These are phyloP conservation scores for Hevea brasiliensis DNA, from an alignment of 345 rosid species.

Conservation along the genomic window DNA sequence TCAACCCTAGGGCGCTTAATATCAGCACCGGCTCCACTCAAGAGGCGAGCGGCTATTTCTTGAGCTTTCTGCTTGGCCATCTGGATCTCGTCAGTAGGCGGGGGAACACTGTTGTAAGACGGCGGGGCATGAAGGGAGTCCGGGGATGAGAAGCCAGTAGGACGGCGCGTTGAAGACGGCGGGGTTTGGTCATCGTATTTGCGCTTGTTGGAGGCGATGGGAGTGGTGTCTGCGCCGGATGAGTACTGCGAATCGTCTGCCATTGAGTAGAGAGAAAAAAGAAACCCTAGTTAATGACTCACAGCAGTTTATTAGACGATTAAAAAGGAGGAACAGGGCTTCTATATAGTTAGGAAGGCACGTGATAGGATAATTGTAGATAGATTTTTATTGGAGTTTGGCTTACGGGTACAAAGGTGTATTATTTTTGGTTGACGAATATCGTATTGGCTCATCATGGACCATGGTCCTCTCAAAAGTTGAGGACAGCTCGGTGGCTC, in stretches of 20 bases:
- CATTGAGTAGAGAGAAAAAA: conserved; percentile 35
- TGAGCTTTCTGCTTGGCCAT: conserved; percentile 87
- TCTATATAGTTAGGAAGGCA: conserved; percentile 10
- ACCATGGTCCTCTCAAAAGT: too few relatives aligned
- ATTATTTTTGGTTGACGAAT: too few relatives aligned
- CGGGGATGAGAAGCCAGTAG: conserved; percentile 88
- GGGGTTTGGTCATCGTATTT: conserved; percentile 81
- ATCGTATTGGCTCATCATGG: too few relatives aligned
- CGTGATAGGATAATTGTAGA: neutral
- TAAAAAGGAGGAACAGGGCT: neutral
- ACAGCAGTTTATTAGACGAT: neutral
- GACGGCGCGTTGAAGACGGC: conserved; percentile 56
- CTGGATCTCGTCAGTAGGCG: conserved; percentile 77
- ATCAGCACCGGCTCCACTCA: conserved; percentile 51
- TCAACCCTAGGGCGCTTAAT: conserved; percentile 83
- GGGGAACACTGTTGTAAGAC: conserved; percentile 76
- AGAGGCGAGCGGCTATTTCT: conserved; percentile 88
- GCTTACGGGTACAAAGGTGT: too few relatives aligned
- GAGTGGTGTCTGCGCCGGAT: conserved; percentile 37
- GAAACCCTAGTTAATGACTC: conserved; percentile 10
- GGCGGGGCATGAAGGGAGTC: conserved; percentile 41
- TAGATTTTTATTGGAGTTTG: neutral
- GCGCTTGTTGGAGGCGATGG: conserved; percentile 57
- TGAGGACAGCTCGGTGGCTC: too few relatives aligned
- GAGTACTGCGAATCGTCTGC: conserved; percentile 96